Evolutionary conservation across 2,329 filamentous ascomycete species (phyloP), one percentile per base, ranked within the genome.

Genomic region (Fusarium zealandicum): DNA sequence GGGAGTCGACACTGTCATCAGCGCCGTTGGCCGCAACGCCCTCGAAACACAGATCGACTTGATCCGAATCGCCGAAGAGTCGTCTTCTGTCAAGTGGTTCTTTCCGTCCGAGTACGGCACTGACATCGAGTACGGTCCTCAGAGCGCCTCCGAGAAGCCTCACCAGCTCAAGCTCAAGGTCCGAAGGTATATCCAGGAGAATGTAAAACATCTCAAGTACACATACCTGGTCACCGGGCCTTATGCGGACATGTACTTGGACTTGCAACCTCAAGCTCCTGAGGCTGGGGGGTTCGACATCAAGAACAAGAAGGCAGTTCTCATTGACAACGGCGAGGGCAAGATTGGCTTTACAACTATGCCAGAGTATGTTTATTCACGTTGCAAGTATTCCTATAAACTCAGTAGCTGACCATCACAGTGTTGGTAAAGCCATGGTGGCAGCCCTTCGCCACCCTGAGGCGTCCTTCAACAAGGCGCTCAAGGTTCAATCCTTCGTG

Each of bases 401-500:
- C 13, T 9, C 11, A 31, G 5, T 13, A 1, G 25, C 53, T 61
- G 17, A 62, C 32, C 12, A 31, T 10, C 10, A 5, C 41, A 88
- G 85, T 64, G 87, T 90, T 9, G 89, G 88, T 5, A 85, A 82
- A 49, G 79, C 88, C 18, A 79, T 90, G 1, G 83, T 85, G 1
- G 83, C 83, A 0, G 81, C 86, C 1, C 77, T 91, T 12, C 77
- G 76, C 13, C 82, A 86, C 52, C 83, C 84, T 3, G 71, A 80
- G 9, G 76, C 72, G 6, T 77, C 83, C 0, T 77, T 77, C 28
- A 82, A 83, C 59, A 80, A 81, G 46, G 80, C 83, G 0, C 72
- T 91, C 28, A 87, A 84, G 52, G 85, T 91, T 2, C 88, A 90
- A 66, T 90, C 88, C 0, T 92, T 90, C 61, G 86, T 87, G 0